phyloP scores from a whole-genome alignment of 345 rosid genomes.

The rapeseed (Brassica napus) region DNA sequence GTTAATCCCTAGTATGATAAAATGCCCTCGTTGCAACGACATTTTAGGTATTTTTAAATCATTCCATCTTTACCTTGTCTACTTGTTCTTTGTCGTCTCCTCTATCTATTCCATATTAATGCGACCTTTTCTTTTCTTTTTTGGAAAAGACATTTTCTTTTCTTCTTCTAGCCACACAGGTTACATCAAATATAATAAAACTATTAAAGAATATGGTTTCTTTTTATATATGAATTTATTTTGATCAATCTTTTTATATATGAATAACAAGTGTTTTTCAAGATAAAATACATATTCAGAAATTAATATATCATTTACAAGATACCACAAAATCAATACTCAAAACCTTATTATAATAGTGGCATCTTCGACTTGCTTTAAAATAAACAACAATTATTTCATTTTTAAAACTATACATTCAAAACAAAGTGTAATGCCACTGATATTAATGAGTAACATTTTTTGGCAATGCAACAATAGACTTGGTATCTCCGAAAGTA shows the following conservation, averaged over 20 bases:
- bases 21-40: no score
- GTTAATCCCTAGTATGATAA: no score
- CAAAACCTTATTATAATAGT: background rate
- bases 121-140: background rate
- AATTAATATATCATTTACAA: background rate
- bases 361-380: background rate
- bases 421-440: background rate
- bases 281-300: background rate
- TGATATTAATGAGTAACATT: background rate
- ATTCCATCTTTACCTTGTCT: background rate
- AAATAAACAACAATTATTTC: background rate
- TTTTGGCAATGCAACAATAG: conserved; percentile 31
- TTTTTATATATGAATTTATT: background rate
- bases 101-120: background rate
- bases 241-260: background rate
- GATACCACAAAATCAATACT: conserved; percentile 5
- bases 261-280: background rate
- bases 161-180: background rate
- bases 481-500: conserved; percentile 24
- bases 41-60: background rate
- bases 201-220: background rate
- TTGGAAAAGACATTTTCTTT: background rate
- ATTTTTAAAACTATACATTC: background rate
- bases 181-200: background rate
- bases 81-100: background rate